phyloP scores from a whole-genome alignment of 768 basidiomycete species.

The Paxillus ammoniavirescens region DNA sequence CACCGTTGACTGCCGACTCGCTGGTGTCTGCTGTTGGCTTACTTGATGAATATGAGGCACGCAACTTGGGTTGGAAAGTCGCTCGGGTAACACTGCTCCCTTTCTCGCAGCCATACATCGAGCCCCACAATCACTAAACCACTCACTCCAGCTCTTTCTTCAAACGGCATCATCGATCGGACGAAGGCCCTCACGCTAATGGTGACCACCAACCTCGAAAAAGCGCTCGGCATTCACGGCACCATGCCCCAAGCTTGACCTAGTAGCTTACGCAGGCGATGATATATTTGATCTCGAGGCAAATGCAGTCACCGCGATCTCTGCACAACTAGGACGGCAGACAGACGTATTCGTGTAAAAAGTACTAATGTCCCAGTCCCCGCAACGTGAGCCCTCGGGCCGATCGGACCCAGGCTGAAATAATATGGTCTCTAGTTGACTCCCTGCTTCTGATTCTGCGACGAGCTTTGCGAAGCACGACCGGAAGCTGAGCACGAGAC shows the following conservation, averaged over 20 bases:
- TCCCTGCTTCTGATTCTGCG: slow-evolving; percentile 1
- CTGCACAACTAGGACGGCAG: slow-evolving; percentile 14
- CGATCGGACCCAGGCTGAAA: neutral
- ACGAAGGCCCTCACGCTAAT: slow-evolving; percentile 35
- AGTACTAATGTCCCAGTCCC: neutral
- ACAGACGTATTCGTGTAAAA: slow-evolving; percentile 19
- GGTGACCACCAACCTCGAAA: slow-evolving; percentile 43
- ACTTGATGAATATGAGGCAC: slow-evolving; percentile 29
- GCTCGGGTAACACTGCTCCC: slow-evolving; percentile 32
- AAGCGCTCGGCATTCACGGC: slow-evolving; percentile 35
- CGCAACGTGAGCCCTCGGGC: neutral
- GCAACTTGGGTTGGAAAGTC: slow-evolving; percentile 37
- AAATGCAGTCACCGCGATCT: slow-evolving; percentile 41
- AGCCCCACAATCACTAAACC: neutral
- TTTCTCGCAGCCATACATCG: neutral
- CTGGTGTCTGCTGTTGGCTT: slow-evolving; percentile 37
- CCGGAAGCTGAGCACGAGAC: slow-evolving; percentile 9
- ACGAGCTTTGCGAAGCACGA: neutral
- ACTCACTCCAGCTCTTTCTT: slow-evolving; percentile 39
- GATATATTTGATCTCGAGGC: slow-evolving; percentile 36
- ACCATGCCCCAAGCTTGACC: slow-evolving; percentile 33
- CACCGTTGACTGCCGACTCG: slow-evolving; percentile 60
- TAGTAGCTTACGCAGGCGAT: slow-evolving; percentile 39
- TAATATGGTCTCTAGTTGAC: slow-evolving; percentile 3
- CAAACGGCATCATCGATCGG: slow-evolving; percentile 36